Conservation (phyloP, 1,284 basidiomycete species). For the Pseudomicrostroma phylloplanum region DNA sequence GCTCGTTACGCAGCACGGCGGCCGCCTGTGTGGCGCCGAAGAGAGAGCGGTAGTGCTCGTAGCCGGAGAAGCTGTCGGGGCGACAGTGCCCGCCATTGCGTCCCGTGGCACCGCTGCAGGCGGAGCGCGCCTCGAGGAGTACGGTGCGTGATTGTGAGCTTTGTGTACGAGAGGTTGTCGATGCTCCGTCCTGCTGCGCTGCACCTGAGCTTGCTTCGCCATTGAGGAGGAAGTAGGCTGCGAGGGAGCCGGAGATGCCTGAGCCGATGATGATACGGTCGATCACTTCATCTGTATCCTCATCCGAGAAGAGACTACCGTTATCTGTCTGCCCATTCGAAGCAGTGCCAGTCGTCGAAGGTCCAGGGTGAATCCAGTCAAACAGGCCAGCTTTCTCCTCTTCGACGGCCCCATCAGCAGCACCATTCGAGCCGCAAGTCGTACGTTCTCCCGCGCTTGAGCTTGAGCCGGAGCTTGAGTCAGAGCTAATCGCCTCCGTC, state of each 20-base stretch:
- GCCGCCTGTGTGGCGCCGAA: conserved; percentile 9
- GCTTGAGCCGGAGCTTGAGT: conserved; percentile 2
- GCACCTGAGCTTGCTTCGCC: neutral
- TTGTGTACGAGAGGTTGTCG: neutral
- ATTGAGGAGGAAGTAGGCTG: neutral
- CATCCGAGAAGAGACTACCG: neutral
- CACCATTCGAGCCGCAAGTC: no score
- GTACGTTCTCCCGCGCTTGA: no score
- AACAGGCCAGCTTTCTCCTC: no score
- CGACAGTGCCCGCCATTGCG: conserved; percentile 15
- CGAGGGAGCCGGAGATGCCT: neutral
- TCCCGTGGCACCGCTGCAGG: conserved; percentile 13
- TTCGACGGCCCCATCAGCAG: no score
- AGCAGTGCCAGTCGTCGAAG: no score
- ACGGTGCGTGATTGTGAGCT: neutral
- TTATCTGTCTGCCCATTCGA: neutral
- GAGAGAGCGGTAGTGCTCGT: conserved; percentile 3
- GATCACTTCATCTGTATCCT: neutral
- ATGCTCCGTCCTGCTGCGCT: neutral
- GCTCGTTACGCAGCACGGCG: conserved; percentile 13
- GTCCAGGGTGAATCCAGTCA: no score
- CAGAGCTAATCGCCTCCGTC: neutral
- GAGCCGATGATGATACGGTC: neutral
- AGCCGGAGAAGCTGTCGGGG: conserved; percentile 11
- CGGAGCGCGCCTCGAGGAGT: conserved; percentile 11